Percentiles rank a stretch among this genome's conserved stretches.
These are phyloP conservation scores for Leccinum sublutescens DNA, from an alignment of 768 basidiomycete species.

Conservation along the genomic window DNA sequence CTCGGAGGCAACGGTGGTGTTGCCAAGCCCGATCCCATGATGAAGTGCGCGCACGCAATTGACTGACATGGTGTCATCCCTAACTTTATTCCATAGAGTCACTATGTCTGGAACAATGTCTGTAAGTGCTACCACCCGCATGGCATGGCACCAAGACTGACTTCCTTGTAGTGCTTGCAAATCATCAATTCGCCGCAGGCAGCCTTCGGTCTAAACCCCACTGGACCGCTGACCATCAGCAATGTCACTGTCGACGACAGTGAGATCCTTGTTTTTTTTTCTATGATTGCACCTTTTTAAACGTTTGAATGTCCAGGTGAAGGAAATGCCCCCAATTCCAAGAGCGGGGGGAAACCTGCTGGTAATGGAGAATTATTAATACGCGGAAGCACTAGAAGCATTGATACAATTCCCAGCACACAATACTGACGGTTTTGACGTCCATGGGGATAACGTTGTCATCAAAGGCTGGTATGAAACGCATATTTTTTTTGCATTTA, in stretches of 20 bases:
- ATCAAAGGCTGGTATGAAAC: constrained; percentile 29
- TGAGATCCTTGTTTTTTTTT: constrained; percentile 27
- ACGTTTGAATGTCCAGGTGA: constrained; percentile 37
- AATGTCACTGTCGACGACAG: constrained; percentile 55
- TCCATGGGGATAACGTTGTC: constrained; percentile 34
- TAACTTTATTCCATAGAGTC: constrained; percentile 28
- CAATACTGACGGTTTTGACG: constrained; percentile 55
- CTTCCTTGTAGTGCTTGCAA: constrained; percentile 29
- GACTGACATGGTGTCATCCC: background rate
- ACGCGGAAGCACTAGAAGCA: background rate
- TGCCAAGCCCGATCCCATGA: constrained; percentile 38
- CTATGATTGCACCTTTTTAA: background rate
- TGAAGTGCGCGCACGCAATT: constrained; percentile 29
- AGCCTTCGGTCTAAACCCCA: constrained; percentile 30
- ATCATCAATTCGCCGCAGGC: constrained; percentile 42
- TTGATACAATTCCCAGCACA: constrained; percentile 28
- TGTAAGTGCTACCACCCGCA: constrained; percentile 2
- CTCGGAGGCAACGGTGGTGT: constrained; percentile 12
- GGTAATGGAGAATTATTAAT: constrained; percentile 27
- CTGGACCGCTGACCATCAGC: constrained; percentile 39
- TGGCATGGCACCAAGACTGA: background rate
- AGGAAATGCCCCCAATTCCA: constrained; percentile 50
- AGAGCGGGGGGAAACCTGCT: constrained; percentile 48
- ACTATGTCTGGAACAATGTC: constrained; percentile 40
- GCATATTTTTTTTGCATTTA: background rate